Evolutionary conservation across 1,139 yeast species (phyloP).

Genomic region (Yamadazyma blattariae): DNA sequence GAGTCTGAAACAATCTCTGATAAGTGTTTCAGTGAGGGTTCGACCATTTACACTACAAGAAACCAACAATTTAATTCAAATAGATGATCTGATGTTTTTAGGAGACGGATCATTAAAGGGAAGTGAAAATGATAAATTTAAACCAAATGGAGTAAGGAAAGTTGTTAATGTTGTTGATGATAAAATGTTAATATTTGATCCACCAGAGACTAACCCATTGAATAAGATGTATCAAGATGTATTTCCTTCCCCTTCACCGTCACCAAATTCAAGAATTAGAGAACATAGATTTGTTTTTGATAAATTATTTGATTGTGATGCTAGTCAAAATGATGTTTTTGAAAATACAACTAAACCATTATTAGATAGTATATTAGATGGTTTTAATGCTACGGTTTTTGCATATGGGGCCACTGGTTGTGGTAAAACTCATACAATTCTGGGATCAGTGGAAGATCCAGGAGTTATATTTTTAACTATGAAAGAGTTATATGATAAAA

Average conservation of each 20-base stretch:
- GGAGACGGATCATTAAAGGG: conserved; percentile 55
- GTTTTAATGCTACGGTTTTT: conserved; percentile 86
- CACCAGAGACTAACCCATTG: conserved; percentile 73
- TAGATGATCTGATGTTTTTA: conserved; percentile 40
- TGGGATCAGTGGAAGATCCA: conserved; percentile 71
- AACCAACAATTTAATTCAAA: conserved; percentile 38
- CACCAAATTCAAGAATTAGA: conserved; percentile 46
- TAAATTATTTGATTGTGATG: conserved; percentile 61
- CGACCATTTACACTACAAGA: conserved; percentile 77
- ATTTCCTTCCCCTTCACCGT: conserved; percentile 32
- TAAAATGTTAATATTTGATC: conserved; percentile 85
- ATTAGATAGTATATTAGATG: conserved; percentile 73
- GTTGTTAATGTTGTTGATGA: conserved; percentile 85
- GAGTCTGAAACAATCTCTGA: conserved; percentile 11
- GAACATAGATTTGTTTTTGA: conserved; percentile 87
- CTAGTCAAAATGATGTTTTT: conserved; percentile 69
- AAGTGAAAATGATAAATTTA: conserved; percentile 9
- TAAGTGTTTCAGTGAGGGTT: conserved; percentile 72
- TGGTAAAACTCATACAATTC: conserved; percentile 93
- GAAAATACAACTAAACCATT: conserved; percentile 66
- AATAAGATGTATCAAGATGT: conserved; percentile 58
- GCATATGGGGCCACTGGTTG: conserved; percentile 77
- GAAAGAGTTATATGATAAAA: conserved; percentile 66
- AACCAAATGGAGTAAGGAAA: conserved; percentile 61
- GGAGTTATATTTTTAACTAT: conserved; percentile 81